Evolutionary conservation across 1,284 basidiomycete species (phyloP).

Genomic region (Anthracocystis panici-leucophaei): DNA sequence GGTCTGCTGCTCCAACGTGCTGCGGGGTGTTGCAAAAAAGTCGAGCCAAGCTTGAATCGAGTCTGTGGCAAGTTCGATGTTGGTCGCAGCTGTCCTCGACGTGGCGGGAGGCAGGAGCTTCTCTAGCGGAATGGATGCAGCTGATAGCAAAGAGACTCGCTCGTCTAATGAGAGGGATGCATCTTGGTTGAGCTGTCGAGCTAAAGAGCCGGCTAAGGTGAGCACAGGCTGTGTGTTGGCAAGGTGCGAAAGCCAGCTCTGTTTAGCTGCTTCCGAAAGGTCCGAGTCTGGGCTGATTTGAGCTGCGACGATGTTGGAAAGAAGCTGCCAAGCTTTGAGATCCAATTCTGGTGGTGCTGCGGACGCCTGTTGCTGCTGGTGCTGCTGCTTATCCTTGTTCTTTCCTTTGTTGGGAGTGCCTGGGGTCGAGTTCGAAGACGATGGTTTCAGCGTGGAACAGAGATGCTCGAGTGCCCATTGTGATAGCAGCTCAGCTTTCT

Average conservation of each 20-base stretch:
- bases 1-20: slow-evolving; percentile 3
- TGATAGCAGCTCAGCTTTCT: slow-evolving; percentile 55
- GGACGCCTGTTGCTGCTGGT: not conserved
- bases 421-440: slow-evolving; percentile 10
- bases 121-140: slow-evolving; percentile 10
- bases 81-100: slow-evolving; percentile 49
- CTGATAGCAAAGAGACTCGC: slow-evolving; percentile 4
- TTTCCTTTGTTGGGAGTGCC: slow-evolving; percentile 31
- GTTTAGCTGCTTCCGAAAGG: slow-evolving; percentile 36
- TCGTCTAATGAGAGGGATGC: not conserved
- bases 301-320: slow-evolving; percentile 23
- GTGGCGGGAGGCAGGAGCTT: slow-evolving; percentile 42
- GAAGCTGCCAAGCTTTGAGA: slow-evolving; percentile 47
- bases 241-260: slow-evolving; percentile 45
- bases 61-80: slow-evolving; percentile 55
- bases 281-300: slow-evolving; percentile 17
- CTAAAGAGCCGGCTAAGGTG: slow-evolving; percentile 28
- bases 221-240: slow-evolving; percentile 44
- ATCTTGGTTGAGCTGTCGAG: slow-evolving; percentile 16
- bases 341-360: slow-evolving; percentile 15
- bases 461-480: slow-evolving; percentile 52
- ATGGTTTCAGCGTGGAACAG: slow-evolving; percentile 23
- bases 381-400: slow-evolving; percentile 36
- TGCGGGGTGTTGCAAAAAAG: slow-evolving; percentile 20
- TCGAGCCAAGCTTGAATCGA: slow-evolving; percentile 48